These are phyloP conservation scores for Carex parvula DNA, from an alignment of 176 grass and related monocot genomes.

Conservation along the genomic window DNA sequence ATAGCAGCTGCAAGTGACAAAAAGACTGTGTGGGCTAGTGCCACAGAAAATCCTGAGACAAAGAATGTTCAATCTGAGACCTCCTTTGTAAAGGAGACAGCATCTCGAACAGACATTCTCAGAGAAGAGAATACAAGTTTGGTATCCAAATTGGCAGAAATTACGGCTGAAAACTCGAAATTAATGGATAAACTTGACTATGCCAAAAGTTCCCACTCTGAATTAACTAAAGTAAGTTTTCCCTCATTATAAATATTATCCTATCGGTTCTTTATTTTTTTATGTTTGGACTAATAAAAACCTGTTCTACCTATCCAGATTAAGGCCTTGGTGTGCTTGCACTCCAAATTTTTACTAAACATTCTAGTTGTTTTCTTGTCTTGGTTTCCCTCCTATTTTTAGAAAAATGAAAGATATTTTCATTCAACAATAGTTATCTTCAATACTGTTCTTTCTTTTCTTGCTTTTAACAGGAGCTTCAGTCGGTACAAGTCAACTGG, in stretches of 20 bases:
- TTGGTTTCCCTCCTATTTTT: too few relatives aligned
- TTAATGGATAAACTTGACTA: slow-evolving; percentile 58
- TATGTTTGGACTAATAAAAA: background rate
- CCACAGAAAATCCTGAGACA: slow-evolving; percentile 47
- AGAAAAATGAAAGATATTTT: too few relatives aligned
- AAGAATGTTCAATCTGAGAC: slow-evolving; percentile 51
- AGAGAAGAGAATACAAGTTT: slow-evolving; percentile 50
- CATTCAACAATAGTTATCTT: background rate
- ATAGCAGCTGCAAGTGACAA: slow-evolving; percentile 59
- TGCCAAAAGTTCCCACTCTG: slow-evolving; percentile 49
- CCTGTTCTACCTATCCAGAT: background rate
- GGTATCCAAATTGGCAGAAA: slow-evolving; percentile 53
- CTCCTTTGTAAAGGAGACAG: slow-evolving; percentile 40
- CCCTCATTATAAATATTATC: background rate
- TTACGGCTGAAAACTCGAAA: slow-evolving; percentile 62
- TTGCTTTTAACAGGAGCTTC: slow-evolving; percentile 65
- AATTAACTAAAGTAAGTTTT: slow-evolving; percentile 73
- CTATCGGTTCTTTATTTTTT: slow-evolving; percentile 7
- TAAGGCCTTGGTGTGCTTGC: background rate
- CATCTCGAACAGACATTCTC: slow-evolving; percentile 45
- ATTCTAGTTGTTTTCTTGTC: background rate
- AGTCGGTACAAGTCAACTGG: slow-evolving; percentile 81
- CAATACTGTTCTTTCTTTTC: slow-evolving; percentile 7
- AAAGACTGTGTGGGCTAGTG: slow-evolving; percentile 44
- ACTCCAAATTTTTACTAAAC: background rate